Conservation (phyloP, 768 basidiomycete species). For the Rhodosporidiobolus odoratus region DNA sequence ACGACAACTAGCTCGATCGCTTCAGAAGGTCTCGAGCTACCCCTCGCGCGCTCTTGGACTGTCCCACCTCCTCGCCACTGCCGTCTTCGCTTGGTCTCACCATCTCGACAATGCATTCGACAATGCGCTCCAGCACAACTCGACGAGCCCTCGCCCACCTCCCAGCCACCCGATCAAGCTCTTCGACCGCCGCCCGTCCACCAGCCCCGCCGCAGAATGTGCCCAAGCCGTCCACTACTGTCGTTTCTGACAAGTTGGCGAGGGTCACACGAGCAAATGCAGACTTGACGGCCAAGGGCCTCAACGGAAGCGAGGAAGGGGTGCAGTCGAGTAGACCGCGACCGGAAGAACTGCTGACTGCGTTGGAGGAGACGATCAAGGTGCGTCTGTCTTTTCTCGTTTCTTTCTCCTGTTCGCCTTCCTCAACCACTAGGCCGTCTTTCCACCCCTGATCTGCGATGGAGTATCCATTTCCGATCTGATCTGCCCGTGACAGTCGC, state of each 20-base stretch:
- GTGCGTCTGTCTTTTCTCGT: constrained; percentile 46
- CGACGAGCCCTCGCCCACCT: background rate
- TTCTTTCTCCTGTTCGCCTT: background rate
- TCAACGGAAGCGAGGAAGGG: background rate
- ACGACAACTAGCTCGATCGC: too few relatives aligned
- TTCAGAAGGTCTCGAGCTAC: too few relatives aligned
- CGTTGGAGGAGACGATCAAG: constrained; percentile 66
- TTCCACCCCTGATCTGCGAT: background rate
- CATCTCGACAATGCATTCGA: too few relatives aligned
- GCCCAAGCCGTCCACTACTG: background rate
- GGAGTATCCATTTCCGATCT: background rate
- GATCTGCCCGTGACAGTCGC: background rate
- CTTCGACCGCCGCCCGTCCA: background rate
- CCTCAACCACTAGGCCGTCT: background rate
- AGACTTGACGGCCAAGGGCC: background rate
- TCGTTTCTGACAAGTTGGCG: background rate
- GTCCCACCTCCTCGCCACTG: too few relatives aligned
- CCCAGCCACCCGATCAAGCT: too few relatives aligned
- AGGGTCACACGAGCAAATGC: background rate
- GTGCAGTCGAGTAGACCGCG: background rate
- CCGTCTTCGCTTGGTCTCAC: too few relatives aligned
- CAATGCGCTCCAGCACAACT: too few relatives aligned
- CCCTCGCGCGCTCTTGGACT: too few relatives aligned
- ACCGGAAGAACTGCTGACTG: constrained; percentile 25
- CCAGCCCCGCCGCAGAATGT: background rate